These are phyloP conservation scores for Metrosideros polymorpha DNA, from an alignment of 441 rosid species.

Conservation along the genomic window DNA sequence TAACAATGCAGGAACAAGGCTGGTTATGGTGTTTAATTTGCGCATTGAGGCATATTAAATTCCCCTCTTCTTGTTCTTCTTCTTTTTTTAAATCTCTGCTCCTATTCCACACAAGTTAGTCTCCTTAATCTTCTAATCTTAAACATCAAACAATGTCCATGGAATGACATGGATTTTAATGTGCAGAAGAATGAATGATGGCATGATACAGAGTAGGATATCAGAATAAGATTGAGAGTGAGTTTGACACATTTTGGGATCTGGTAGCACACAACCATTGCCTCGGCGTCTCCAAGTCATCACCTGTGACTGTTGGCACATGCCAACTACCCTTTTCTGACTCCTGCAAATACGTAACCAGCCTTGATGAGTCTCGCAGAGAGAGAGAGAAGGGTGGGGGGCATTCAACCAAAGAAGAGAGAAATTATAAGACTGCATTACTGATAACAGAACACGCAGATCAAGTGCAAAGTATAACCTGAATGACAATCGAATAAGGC, in stretches of 20 bases:
- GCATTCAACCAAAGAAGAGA: background rate
- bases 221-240: background rate
- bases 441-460: background rate
- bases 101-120: background rate
- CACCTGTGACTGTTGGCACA: slow-evolving; percentile 49
- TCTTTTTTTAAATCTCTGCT: background rate
- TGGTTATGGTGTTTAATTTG: background rate
- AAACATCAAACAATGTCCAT: background rate
- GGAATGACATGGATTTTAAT: background rate
- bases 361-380: background rate
- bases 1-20: background rate
- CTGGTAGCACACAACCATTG: slow-evolving; percentile 78
- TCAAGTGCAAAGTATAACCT: slow-evolving; percentile 30
- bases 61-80: background rate
- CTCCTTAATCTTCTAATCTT: background rate
- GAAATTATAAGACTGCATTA: background rate
- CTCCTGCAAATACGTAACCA: slow-evolving; percentile 40
- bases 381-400: background rate
- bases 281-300: slow-evolving; percentile 60
- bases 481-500: slow-evolving; percentile 83
- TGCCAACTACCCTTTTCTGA: slow-evolving; percentile 89
- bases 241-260: background rate
- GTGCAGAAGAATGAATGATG: background rate
- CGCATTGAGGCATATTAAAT: background rate
- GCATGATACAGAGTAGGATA: background rate